These are phyloP conservation scores for Scleroderma bovista DNA, from an alignment of 768 basidiomycete genomes.

Conservation along the genomic window DNA sequence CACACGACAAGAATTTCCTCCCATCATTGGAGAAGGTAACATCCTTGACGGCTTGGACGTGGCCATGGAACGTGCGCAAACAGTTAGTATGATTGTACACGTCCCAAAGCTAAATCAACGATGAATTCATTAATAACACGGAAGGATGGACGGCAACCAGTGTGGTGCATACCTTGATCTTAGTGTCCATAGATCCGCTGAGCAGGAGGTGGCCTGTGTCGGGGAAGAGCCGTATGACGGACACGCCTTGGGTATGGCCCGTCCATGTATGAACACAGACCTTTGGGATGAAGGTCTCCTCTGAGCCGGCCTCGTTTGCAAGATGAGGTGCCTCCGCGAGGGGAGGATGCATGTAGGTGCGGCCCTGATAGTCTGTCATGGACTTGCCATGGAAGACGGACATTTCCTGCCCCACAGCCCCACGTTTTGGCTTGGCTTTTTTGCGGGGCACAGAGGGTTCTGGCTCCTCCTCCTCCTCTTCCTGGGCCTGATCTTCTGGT, in stretches of 20 bases:
- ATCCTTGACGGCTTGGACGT: conserved; percentile 95
- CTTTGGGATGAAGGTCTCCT: conserved; percentile 94
- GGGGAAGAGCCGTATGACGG: conserved; percentile 90
- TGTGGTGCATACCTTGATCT: conserved; percentile 72
- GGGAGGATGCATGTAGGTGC: conserved; percentile 97
- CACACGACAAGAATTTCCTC: conserved; percentile 81
- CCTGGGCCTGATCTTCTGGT: conserved; percentile 39
- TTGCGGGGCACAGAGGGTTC: conserved; percentile 54
- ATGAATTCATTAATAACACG: not conserved
- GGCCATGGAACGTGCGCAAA: conserved; percentile 94
- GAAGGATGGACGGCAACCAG: not conserved
- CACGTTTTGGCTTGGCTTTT: conserved; percentile 75
- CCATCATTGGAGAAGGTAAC: conserved; percentile 95
- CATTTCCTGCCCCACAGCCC: conserved; percentile 81
- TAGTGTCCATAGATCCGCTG: conserved; percentile 96
- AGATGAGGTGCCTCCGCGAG: conserved; percentile 83
- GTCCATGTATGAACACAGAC: conserved; percentile 97
- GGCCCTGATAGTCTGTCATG: conserved; percentile 94
- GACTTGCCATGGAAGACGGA: conserved; percentile 97
- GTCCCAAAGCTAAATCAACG: conserved; percentile 79
- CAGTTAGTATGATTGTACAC: conserved; percentile 96
- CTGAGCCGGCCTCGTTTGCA: conserved; percentile 69
- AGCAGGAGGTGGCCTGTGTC: conserved; percentile 89
- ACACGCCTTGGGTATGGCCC: conserved; percentile 94
- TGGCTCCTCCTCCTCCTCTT: conserved; percentile 55